Percentiles rank a stretch among this genome's conserved stretches.
Conservation (phyloP, 140 eudicot genomes). For the Artemisia princeps region DNA sequence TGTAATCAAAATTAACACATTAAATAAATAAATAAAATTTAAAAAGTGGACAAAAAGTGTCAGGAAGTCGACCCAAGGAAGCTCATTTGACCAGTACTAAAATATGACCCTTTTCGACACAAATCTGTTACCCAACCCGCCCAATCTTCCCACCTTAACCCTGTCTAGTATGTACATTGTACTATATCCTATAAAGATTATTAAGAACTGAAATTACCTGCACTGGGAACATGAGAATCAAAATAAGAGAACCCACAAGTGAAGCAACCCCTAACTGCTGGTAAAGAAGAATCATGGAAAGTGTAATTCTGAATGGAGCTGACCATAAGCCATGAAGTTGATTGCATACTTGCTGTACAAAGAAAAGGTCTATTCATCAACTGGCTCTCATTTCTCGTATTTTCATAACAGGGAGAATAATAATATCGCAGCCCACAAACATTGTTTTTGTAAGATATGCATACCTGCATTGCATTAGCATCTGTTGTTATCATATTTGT, state of each 20-base stretch:
- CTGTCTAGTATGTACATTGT: background rate
- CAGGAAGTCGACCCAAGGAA: background rate
- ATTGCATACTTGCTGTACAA: constrained; percentile 82
- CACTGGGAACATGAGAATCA: constrained; percentile 74
- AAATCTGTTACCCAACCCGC: background rate
- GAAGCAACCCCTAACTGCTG: constrained; percentile 80
- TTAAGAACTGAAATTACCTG: constrained; percentile 48
- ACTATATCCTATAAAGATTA: background rate
- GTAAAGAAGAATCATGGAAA: constrained; percentile 85
- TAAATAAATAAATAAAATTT: background rate
- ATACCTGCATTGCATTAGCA: constrained; percentile 90
- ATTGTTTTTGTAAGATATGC: constrained; percentile 6
- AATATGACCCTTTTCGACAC: background rate
- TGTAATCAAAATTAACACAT: background rate
- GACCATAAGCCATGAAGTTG: constrained; percentile 88
- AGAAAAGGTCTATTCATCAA: constrained; percentile 4
- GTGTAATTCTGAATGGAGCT: constrained; percentile 76
- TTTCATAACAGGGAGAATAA: background rate
- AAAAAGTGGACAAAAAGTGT: background rate
- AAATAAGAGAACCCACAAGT: constrained; percentile 61
- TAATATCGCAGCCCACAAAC: background rate
- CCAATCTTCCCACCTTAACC: background rate
- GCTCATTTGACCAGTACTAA: background rate
- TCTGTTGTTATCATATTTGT: constrained; percentile 94
- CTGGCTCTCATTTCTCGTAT: background rate